phyloP scores from a whole-genome alignment of 2,329 filamentous ascomycete species.

The Botryosphaeria dothidea region DNA sequence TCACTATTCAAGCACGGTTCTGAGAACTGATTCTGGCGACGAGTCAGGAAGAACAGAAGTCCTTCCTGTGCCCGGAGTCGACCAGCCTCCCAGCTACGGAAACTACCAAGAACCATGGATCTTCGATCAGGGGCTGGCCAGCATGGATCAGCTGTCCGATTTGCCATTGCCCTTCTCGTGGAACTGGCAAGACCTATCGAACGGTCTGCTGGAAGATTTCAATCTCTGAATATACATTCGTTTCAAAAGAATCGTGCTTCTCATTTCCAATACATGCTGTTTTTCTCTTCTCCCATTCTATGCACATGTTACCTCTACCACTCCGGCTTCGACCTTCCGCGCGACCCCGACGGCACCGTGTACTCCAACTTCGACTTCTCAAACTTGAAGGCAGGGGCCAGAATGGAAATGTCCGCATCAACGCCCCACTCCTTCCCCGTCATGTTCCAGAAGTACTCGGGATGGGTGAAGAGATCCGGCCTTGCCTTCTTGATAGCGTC shows the following conservation, averaged over 20 bases:
- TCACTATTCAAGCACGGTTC: neutral
- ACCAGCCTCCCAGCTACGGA: neutral
- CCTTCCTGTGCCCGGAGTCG: neutral
- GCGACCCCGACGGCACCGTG: neutral
- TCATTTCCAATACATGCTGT: no score
- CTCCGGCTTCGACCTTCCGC: constrained; percentile 16
- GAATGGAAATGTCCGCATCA: constrained; percentile 8
- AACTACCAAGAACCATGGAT: neutral
- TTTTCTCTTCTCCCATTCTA: neutral
- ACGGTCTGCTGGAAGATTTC: neutral
- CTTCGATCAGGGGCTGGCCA: neutral
- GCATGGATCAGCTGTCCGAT: neutral
- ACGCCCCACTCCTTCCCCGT: constrained; percentile 14
- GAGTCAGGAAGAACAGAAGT: neutral
- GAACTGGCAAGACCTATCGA: constrained; percentile 4
- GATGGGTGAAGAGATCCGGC: constrained; percentile 6
- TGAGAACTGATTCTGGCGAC: neutral
- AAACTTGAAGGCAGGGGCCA: constrained; percentile 14
- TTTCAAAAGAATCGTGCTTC: no score
- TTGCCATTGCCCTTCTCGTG: neutral
- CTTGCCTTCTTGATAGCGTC: neutral
- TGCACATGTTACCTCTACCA: neutral
- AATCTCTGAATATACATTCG: neutral
- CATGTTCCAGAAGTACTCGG: constrained; percentile 16
- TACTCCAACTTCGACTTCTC: constrained; percentile 17